These are phyloP conservation scores for Stellera chamaejasme DNA, from an alignment of 345 rosid genomes.

Conservation along the genomic window DNA sequence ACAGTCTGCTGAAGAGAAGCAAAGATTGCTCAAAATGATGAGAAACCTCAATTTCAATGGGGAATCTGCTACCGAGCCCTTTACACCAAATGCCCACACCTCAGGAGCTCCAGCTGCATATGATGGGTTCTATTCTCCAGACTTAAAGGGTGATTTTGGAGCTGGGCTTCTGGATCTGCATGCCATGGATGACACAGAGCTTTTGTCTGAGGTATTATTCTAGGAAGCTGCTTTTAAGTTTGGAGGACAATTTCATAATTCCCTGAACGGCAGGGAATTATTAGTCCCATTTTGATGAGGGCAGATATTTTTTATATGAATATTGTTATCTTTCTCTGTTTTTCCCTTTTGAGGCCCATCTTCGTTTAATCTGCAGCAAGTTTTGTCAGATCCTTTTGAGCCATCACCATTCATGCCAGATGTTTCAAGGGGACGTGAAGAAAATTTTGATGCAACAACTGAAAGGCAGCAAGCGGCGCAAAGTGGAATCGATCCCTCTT, in stretches of 20 bases:
- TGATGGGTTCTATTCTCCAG: constrained; percentile 76
- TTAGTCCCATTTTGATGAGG: too few relatives aligned
- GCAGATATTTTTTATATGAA: not conserved
- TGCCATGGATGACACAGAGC: constrained; percentile 91
- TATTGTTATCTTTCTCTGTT: not conserved
- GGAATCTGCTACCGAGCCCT: constrained; percentile 72
- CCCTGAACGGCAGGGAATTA: too few relatives aligned
- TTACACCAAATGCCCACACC: constrained; percentile 47
- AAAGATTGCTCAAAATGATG: constrained; percentile 81
- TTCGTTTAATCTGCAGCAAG: constrained; percentile 47
- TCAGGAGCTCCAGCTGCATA: constrained; percentile 37
- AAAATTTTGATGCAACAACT: constrained; percentile 42
- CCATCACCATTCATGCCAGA: constrained; percentile 73
- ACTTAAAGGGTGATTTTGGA: constrained; percentile 90
- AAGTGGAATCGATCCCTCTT: constrained; percentile 42
- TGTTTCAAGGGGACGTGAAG: constrained; percentile 49
- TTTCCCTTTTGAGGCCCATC: too few relatives aligned
- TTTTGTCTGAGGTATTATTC: constrained; percentile 69
- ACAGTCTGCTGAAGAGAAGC: constrained; percentile 92
- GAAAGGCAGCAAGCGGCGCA: constrained; percentile 36
- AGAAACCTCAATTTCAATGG: constrained; percentile 88
- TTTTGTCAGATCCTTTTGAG: constrained; percentile 79
- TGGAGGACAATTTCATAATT: not conserved
- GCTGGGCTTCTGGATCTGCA: constrained; percentile 94
- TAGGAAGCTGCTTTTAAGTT: not conserved